Conservation (phyloP, 78 protist species). For the Dictyostelium purpureum region DNA sequence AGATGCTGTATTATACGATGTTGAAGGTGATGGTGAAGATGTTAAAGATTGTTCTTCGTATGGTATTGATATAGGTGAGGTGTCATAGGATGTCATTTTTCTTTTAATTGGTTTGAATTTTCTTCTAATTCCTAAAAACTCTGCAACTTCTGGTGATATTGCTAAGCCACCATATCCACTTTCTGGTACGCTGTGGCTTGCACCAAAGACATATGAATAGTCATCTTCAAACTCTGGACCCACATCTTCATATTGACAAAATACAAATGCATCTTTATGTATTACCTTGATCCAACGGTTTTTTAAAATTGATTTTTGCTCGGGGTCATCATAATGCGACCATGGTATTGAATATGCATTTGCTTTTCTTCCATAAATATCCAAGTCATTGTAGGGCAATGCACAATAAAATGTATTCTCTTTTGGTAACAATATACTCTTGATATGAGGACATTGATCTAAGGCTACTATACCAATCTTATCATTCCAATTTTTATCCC, state of each 20-base stretch:
- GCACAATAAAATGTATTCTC: conserved; percentile 34
- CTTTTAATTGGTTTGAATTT: neutral
- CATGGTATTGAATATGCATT: conserved; percentile 24
- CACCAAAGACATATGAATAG: conserved; percentile 36
- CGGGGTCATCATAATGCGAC: neutral
- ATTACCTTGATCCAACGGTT: conserved; percentile 10
- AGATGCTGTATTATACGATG: no score
- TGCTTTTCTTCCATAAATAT: conserved; percentile 28
- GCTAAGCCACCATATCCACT: conserved; percentile 11
- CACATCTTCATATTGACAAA: conserved; percentile 39
- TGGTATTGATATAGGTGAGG: neutral
- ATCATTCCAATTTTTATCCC: conserved; percentile 17
- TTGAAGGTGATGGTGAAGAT: neutral
- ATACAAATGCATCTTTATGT: neutral
- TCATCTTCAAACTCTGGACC: conserved; percentile 29
- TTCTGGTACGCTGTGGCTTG: conserved; percentile 24
- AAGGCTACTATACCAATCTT: neutral
- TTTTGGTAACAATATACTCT: neutral
- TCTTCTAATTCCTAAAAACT: neutral
- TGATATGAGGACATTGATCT: neutral
- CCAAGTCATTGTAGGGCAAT: conserved; percentile 35
- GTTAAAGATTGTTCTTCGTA: neutral
- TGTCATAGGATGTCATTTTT: neutral
- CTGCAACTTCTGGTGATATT: conserved; percentile 17
- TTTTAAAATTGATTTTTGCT: conserved; percentile 2